Conservation (phyloP, 2,329 filamentous ascomycete genomes). For the Chalaropsis thielavioides region DNA sequence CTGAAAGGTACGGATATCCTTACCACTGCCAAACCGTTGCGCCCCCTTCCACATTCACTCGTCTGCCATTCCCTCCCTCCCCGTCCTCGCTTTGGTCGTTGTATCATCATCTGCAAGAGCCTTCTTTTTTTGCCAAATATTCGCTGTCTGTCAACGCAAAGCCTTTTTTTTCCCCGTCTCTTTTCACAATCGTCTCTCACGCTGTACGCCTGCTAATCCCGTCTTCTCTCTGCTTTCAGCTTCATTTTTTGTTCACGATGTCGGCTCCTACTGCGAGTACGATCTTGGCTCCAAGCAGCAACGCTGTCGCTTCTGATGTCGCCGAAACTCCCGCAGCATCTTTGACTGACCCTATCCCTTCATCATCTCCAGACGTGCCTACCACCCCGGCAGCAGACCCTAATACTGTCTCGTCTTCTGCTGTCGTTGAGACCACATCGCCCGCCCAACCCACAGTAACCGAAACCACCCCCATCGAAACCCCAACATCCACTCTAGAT, state of each 20-base stretch:
- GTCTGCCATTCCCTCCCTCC: background rate
- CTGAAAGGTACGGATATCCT: background rate
- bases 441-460: constrained; percentile 13
- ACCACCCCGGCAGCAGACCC: constrained; percentile 8
- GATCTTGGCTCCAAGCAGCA: constrained; percentile 12
- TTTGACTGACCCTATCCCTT: constrained; percentile 5
- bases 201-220: background rate
- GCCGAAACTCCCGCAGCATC: constrained; percentile 10
- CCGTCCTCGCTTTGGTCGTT: background rate
- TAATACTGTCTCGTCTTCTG: constrained; percentile 8
- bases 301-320: constrained; percentile 8
- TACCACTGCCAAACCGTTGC: background rate
- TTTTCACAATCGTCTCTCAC: background rate
- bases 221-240: background rate
- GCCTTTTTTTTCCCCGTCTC: background rate
- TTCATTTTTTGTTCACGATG: constrained; percentile 9
- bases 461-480: constrained; percentile 11
- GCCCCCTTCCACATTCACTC: background rate
- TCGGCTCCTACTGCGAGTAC: constrained; percentile 9
- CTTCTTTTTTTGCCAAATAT: background rate
- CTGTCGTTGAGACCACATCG: constrained; percentile 12
- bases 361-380: constrained; percentile 1
- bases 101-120: background rate
- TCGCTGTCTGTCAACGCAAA: too few species aligned
- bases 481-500: constrained; percentile 18